These are phyloP conservation scores for Rhynchosporium agropyri DNA, from an alignment of 2,329 filamentous ascomycete species.

Conservation along the genomic window DNA sequence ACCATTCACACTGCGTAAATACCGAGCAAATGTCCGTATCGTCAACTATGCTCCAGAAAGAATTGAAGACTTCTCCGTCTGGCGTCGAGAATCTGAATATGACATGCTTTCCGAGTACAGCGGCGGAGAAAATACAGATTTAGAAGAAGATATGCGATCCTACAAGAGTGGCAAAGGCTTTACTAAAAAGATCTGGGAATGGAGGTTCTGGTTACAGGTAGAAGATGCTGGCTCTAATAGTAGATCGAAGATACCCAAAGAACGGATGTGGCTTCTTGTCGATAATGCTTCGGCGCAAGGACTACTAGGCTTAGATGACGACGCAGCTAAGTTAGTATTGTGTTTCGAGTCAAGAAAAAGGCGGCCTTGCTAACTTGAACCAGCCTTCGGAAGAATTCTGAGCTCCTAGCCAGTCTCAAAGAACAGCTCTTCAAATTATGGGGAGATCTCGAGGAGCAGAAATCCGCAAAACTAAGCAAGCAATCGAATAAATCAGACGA, in stretches of 20 bases:
- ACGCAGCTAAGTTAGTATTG: constrained; percentile 55
- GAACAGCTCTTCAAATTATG: constrained; percentile 78
- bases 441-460: constrained; percentile 81
- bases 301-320: constrained; percentile 52
- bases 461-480: constrained; percentile 45
- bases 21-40: constrained; percentile 71
- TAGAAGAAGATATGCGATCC: constrained; percentile 30
- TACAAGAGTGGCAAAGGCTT: constrained; percentile 33
- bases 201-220: constrained; percentile 79
- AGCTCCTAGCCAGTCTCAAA: constrained; percentile 56
- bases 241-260: constrained; percentile 44
- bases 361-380: constrained; percentile 22
- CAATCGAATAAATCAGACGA: constrained; percentile 2
- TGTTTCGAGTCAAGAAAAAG: background rate
- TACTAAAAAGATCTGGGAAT: constrained; percentile 64
- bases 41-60: constrained; percentile 76
- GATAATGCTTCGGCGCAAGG: constrained; percentile 59
- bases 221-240: constrained; percentile 61
- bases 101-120: constrained; percentile 52
- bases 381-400: constrained; percentile 59
- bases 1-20: constrained; percentile 75
- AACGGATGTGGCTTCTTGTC: constrained; percentile 69
- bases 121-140: constrained; percentile 39
- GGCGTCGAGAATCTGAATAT: constrained; percentile 50
- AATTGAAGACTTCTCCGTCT: constrained; percentile 70